phyloP scores from a whole-genome alignment of 306 rosid genomes.

The Fragaria iinumae region DNA sequence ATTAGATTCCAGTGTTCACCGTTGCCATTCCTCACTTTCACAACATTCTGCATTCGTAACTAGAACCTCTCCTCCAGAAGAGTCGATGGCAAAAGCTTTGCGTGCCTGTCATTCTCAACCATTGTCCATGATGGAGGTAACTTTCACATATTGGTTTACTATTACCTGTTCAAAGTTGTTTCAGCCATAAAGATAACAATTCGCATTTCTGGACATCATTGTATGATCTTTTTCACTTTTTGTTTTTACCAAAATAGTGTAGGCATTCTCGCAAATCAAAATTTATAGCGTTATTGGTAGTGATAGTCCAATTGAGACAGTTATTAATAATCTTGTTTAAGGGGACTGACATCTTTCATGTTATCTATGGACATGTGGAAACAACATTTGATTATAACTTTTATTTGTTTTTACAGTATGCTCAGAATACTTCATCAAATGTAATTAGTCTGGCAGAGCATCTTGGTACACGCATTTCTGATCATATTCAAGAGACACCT shows the following conservation, averaged over 20 bases:
- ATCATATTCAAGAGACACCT: constrained; percentile 68
- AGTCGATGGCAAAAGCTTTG: constrained; percentile 51
- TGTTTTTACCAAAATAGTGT: not conserved
- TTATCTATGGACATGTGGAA: not conserved
- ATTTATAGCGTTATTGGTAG: not conserved
- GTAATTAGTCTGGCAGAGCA: constrained; percentile 89
- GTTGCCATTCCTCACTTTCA: constrained; percentile 84
- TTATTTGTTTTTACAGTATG: constrained; percentile 54
- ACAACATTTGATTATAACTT: constrained; percentile 31
- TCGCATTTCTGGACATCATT: not conserved
- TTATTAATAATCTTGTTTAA: not conserved
- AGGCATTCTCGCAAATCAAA: not conserved
- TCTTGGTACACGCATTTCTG: constrained; percentile 83
- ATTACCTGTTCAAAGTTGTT: not conserved
- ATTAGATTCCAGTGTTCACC: constrained; percentile 69
- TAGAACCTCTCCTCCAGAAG: constrained; percentile 57
- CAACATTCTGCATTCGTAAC: constrained; percentile 48
- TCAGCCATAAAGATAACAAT: not conserved
- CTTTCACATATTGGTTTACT: not conserved
- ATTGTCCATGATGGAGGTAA: constrained; percentile 87
- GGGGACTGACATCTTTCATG: not conserved
- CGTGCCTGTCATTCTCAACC: constrained; percentile 94
- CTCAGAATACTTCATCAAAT: constrained; percentile 60
- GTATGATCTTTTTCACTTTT: not conserved
- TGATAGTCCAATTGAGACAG: not conserved